A percentile compares a stretch with the other conserved stretches of the same genome.
phyloP scores from a whole-genome alignment of 1,284 basidiomycete genomes.

The Apiotrichum sp. region DNA sequence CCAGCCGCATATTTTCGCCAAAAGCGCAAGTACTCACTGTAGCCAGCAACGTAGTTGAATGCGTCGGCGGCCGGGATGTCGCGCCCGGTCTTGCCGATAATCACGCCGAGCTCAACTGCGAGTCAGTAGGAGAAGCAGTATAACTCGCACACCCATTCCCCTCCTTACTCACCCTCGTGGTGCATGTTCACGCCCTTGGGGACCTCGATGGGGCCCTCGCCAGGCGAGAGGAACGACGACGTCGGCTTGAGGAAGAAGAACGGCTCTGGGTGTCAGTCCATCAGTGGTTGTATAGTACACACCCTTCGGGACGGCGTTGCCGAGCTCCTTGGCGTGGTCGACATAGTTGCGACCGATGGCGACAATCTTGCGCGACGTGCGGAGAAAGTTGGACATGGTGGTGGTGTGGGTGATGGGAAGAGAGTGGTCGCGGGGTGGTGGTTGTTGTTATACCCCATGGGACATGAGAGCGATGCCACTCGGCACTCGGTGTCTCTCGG shows the following conservation, averaged over 20 bases:
- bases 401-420: neutral
- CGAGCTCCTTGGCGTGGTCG: constrained; percentile 86
- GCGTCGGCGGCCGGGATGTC: constrained; percentile 71
- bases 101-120: constrained; percentile 90
- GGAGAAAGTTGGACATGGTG: constrained; percentile 39
- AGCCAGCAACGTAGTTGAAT: constrained; percentile 77
- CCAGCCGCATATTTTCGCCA: too few species aligned
- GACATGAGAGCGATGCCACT: too few species aligned
- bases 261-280: constrained; percentile 56
- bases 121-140: neutral
- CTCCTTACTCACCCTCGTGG: constrained; percentile 66
- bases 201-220: constrained; percentile 67
- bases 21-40: constrained; percentile 55
- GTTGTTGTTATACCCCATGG: neutral
- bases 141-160: neutral
- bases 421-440: too few species aligned
- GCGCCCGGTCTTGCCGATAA: constrained; percentile 79
- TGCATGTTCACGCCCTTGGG: constrained; percentile 78
- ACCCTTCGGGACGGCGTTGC: constrained; percentile 73
- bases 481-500: too few species aligned
- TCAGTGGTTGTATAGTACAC: neutral
- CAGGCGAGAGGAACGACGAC: constrained; percentile 72
- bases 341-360: constrained; percentile 66
- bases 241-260: constrained; percentile 99
- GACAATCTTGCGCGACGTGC: constrained; percentile 60